Evolutionary conservation across 305 asterid species (phyloP).

Genomic region (Fraxinus paxiana): DNA sequence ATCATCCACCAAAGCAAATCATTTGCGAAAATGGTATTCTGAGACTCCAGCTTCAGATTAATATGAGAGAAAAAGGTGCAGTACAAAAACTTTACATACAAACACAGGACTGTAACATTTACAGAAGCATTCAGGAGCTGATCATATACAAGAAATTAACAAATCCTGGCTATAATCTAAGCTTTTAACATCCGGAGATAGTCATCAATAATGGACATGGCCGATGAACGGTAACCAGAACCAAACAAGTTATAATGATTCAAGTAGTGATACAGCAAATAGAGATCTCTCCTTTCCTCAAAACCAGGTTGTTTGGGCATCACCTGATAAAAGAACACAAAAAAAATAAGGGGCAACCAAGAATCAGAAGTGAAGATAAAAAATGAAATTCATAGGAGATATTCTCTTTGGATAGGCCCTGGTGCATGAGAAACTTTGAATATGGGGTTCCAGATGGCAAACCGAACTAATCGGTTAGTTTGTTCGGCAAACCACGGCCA

Average conservation of each 20-base stretch:
- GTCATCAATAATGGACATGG: slow-evolving; percentile 76
- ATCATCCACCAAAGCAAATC: neutral
- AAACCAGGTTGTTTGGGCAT: slow-evolving; percentile 80
- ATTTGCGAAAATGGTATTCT: neutral
- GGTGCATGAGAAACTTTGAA: neutral
- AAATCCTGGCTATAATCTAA: slow-evolving; percentile 25
- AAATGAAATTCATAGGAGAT: neutral
- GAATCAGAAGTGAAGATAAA: neutral
- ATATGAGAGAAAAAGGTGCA: neutral
- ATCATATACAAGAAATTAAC: slow-evolving; percentile 10
- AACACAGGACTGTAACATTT: neutral
- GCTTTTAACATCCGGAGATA: slow-evolving; percentile 55
- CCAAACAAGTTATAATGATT: slow-evolving; percentile 95
- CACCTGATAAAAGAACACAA: slow-evolving; percentile 44
- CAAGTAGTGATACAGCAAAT: slow-evolving; percentile 80
- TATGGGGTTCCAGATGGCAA: neutral
- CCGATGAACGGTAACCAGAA: slow-evolving; percentile 77
- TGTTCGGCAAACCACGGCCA: neutral
- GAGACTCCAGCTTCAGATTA: neutral
- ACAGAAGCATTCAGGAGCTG: neutral
- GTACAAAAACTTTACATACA: neutral
- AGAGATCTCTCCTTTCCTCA: slow-evolving; percentile 70
- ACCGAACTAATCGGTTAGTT: neutral
- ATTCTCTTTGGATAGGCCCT: neutral
- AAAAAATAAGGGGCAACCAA: neutral